Percentiles rank a stretch among this genome's conserved stretches.
Conservation (phyloP, 257 asterid genomes). For the Dorcoceras hygrometricum region DNA sequence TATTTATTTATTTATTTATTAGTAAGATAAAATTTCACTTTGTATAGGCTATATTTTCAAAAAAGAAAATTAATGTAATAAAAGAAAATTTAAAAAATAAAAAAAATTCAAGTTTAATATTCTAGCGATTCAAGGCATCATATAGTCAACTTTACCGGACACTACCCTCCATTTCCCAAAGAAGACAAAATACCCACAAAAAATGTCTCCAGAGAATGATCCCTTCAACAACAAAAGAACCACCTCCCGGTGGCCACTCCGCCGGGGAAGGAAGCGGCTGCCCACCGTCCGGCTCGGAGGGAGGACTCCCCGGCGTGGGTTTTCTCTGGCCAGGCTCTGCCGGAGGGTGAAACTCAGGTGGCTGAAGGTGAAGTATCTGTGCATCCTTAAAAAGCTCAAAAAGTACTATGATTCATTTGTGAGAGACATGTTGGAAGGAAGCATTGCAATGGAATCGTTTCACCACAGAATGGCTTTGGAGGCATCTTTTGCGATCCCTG, state of each 20-base stretch:
- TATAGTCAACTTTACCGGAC: slow-evolving; percentile 16
- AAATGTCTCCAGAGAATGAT: slow-evolving; percentile 37
- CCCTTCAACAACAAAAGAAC: slow-evolving; percentile 15
- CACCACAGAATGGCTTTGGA: slow-evolving; percentile 63
- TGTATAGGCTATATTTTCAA: too few species aligned
- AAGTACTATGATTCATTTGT: slow-evolving; percentile 34
- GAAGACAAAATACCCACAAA: background rate
- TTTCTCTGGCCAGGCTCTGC: slow-evolving; percentile 38
- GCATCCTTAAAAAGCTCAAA: slow-evolving; percentile 49
- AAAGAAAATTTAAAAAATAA: too few species aligned
- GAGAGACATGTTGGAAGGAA: slow-evolving; percentile 45
- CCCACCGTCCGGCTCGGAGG: slow-evolving; percentile 64
- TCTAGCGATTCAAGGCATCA: background rate
- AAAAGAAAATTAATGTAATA: too few species aligned
- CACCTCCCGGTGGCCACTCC: slow-evolving; percentile 37
- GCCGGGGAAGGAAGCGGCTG: slow-evolving; percentile 41
- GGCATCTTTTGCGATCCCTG: slow-evolving; percentile 70
- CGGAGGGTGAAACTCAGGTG: slow-evolving; percentile 45
- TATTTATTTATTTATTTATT: too few species aligned
- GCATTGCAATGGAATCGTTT: slow-evolving; percentile 43
- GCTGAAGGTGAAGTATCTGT: slow-evolving; percentile 35
- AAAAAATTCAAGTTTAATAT: too few species aligned
- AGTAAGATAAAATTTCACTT: too few species aligned
- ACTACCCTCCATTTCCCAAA: background rate
- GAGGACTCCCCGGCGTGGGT: slow-evolving; percentile 43